A percentile compares a stretch with the other conserved stretches of the same genome.
Conservation (phyloP, 225 moss, liverwort and hornwort genomes). For the Sphagnum tenellum region DNA sequence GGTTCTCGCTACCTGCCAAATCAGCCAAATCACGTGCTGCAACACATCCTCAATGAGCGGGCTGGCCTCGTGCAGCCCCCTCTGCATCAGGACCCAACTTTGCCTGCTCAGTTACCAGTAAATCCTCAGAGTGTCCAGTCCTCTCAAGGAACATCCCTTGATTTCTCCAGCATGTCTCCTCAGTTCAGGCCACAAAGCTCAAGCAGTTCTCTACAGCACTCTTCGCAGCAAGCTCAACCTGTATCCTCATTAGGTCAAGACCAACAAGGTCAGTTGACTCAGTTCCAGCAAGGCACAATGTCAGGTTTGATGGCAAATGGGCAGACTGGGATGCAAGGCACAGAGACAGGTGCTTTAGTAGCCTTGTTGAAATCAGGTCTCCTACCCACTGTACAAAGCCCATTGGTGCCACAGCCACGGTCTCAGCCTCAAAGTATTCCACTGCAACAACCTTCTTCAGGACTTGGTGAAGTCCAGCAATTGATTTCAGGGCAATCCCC, state of each 20-base stretch:
- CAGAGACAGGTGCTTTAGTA: slow-evolving; percentile 34
- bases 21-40: slow-evolving; percentile 12
- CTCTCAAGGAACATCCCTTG: slow-evolving; percentile 18
- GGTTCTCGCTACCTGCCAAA: slow-evolving; percentile 22
- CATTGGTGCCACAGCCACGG: slow-evolving; percentile 32
- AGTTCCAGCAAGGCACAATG: slow-evolving; percentile 15
- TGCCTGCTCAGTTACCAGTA: slow-evolving; percentile 33
- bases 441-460: slow-evolving; percentile 14
- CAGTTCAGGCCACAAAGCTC: slow-evolving; percentile 14
- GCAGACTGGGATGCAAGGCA: slow-evolving; percentile 22
- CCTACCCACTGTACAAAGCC: slow-evolving; percentile 49
- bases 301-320: slow-evolving; percentile 15
- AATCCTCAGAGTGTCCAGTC: slow-evolving; percentile 33
- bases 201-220: slow-evolving; percentile 21
- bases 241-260: slow-evolving; percentile 7
- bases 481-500: not conserved
- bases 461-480: too few species aligned
- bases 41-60: slow-evolving; percentile 18
- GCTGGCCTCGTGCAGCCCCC: not conserved
- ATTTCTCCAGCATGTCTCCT: slow-evolving; percentile 28
- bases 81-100: slow-evolving; percentile 19
- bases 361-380: slow-evolving; percentile 68
- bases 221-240: slow-evolving; percentile 32
- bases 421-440: slow-evolving; percentile 8
- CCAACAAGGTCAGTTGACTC: slow-evolving; percentile 46